Evolutionary conservation across 176 grass and related monocot species (phyloP).

Genomic region (Juncus effusus): DNA sequence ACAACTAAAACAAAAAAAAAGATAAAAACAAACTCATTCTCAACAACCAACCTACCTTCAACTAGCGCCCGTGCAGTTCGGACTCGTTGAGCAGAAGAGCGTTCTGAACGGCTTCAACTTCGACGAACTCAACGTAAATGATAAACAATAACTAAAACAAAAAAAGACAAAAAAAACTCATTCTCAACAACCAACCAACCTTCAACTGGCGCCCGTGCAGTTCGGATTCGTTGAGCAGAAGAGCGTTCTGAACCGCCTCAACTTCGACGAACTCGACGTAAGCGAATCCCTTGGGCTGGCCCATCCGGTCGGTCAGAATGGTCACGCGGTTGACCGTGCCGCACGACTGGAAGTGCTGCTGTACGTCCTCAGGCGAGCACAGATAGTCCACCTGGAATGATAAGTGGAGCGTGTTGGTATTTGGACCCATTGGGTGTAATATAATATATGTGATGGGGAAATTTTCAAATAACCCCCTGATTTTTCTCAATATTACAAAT

Average conservation of each 20-base stretch:
- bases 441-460: too few species aligned
- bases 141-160: too few species aligned
- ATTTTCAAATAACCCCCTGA: too few species aligned
- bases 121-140: constrained; percentile 58
- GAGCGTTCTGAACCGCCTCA: constrained; percentile 63
- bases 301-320: constrained; percentile 56
- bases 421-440: too few species aligned
- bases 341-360: constrained; percentile 74
- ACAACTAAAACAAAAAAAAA: too few species aligned
- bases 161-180: too few species aligned
- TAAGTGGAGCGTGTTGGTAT: too few species aligned
- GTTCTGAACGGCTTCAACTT: constrained; percentile 58
- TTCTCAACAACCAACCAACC: constrained; percentile 19
- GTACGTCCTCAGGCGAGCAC: constrained; percentile 62
- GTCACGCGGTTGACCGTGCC: constrained; percentile 71
- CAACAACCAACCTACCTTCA: constrained; percentile 40
- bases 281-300: constrained; percentile 70
- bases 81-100: constrained; percentile 62
- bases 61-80: constrained; percentile 48
- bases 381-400: constrained; percentile 60
- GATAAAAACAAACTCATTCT: too few species aligned
- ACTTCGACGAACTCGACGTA: constrained; percentile 75
- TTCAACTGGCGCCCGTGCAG: constrained; percentile 56
- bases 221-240: constrained; percentile 60
- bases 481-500: too few species aligned